Base-by-base conservation (phyloP, 108 stramenopile species). In the Cylindrotheca closterium region DNA sequence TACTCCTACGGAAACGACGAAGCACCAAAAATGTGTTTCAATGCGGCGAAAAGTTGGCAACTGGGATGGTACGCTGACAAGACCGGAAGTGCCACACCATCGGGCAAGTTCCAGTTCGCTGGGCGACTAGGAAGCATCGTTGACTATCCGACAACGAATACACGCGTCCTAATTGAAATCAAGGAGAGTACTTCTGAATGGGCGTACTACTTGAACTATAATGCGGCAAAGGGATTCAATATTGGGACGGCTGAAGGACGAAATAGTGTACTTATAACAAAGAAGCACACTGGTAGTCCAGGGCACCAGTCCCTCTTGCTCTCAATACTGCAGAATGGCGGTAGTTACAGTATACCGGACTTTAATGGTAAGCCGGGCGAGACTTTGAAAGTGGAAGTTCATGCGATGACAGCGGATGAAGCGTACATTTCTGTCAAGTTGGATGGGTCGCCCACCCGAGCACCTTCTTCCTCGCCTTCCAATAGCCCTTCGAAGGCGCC, bases 11-110 rank as follows among this genome's bases (percentile, higher is more conserved):
- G 3, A 22, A 3, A 54, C 18, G 67, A 76, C 30, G 63, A 77
- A 22, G 73, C 65, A 25, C 82, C 82, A 5, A 2, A 25, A 1
- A 77, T 80, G 80, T 87, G 86, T 46, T 87, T 84, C 76, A 87
- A 87, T 42, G 63, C 61, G 8, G 79, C 78, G 32, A 84, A 87
- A 55, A 69, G 46, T 24, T 71, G 58, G 74, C 73, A 79, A 30
- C 46, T 75, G 1, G 80, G 80, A 15, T 84, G 83, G 83, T 86
- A 67, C 31, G 22, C 58, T 22, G 67, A 77, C 22, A 52, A 64
- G 10, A 63, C 63, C 18, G 33, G 15, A 12, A 67, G 25, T 30
- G 34, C 42, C 26, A 27, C 65, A n/a, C 47, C 25, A 5, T 8
- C 7, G n/a, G 24, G 51, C 5, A 24, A 15, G 51, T 7, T 8